Evolutionary conservation across 306 rosid species (phyloP).

Genomic region (Fragaria nilgerrensis): DNA sequence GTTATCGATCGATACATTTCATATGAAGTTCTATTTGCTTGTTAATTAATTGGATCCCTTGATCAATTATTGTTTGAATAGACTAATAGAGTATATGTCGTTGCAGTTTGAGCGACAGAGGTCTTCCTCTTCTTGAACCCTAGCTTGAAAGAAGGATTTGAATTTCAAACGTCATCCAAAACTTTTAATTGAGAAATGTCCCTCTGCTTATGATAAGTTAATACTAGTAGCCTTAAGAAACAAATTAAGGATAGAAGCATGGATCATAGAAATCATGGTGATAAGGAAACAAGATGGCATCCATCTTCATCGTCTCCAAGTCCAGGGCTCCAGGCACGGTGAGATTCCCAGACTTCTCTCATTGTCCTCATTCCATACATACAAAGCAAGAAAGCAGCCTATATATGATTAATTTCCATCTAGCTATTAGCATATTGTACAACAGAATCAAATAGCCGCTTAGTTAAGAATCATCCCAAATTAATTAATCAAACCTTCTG

Average conservation of each 20-base stretch:
- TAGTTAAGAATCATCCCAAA: neutral
- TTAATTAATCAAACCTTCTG: neutral
- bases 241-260: neutral
- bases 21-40: neutral
- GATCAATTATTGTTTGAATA: neutral
- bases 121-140: neutral
- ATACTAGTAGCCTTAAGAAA: neutral
- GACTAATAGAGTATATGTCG: neutral
- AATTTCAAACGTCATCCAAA: neutral
- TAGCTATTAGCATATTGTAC: neutral
- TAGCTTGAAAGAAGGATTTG: neutral
- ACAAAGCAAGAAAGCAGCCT: neutral
- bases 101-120: neutral
- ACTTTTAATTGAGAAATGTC: too few relatives aligned
- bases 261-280: neutral
- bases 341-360: neutral
- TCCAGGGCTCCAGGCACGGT: too few relatives aligned
- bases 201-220: neutral
- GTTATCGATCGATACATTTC: neutral
- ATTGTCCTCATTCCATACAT: neutral
- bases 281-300: neutral
- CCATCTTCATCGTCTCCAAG: neutral
- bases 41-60: neutral
- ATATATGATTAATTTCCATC: neutral
- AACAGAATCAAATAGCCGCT: neutral